Percentiles rank a stretch among this genome's conserved stretches.
Conservation (phyloP, 108 stramenopile species). For the Fragilaria radians region DNA sequence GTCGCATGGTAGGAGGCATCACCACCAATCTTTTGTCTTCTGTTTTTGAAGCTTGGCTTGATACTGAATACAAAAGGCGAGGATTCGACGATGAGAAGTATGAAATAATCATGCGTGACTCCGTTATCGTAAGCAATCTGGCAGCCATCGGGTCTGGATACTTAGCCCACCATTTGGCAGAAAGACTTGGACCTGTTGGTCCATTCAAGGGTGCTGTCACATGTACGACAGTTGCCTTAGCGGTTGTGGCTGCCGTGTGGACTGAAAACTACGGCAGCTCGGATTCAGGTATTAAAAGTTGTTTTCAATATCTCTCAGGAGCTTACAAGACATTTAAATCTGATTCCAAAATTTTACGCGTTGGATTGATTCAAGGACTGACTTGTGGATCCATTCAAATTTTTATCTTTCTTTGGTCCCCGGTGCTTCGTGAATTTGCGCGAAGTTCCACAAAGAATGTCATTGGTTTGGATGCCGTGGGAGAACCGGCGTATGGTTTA, state of each 20-base stretch:
- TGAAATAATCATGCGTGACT: constrained; percentile 63
- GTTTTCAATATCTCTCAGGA: constrained; percentile 12
- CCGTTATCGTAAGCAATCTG: constrained; percentile 68
- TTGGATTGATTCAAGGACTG: constrained; percentile 62
- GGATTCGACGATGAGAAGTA: constrained; percentile 58
- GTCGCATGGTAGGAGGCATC: constrained; percentile 75
- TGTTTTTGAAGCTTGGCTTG: constrained; percentile 82
- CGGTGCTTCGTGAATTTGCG: constrained; percentile 37
- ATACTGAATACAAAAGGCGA: constrained; percentile 60
- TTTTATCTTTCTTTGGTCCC: constrained; percentile 81
- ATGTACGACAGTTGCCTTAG: constrained; percentile 53
- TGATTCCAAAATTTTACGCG: constrained; percentile 36
- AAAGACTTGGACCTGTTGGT: constrained; percentile 58
- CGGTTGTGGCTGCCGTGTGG: constrained; percentile 51
- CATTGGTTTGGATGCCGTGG: constrained; percentile 35
- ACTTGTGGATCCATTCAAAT: constrained; percentile 68
- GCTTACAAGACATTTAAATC: constrained; percentile 22
- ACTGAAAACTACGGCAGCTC: constrained; percentile 74
- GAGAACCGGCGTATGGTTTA: constrained; percentile 59
- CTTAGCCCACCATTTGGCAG: constrained; percentile 52
- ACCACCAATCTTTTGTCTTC: constrained; percentile 63
- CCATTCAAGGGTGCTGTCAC: constrained; percentile 81
- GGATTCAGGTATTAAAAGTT: constrained; percentile 3
- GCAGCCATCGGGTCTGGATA: constrained; percentile 78
- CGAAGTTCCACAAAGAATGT: constrained; percentile 2